Percentiles rank a stretch among this genome's conserved stretches.
phyloP scores from a whole-genome alignment of 495 filamentous ascomycete species.

The Penicillium diatomitis region DNA sequence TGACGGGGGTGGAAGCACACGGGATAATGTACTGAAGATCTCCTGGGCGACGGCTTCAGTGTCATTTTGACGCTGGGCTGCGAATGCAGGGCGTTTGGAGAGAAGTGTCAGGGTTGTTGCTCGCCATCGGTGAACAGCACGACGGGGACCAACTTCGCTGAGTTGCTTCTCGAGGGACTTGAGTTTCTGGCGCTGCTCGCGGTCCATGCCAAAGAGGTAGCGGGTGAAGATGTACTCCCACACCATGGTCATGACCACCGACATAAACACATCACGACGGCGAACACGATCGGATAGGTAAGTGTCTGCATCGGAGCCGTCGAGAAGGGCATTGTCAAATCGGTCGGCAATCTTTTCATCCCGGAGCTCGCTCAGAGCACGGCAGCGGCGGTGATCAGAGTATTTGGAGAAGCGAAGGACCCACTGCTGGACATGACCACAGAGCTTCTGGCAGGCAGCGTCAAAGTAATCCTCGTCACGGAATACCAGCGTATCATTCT shows the following conservation, averaged over 20 bases:
- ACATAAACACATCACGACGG: conserved; percentile 90
- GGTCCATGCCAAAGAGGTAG: conserved; percentile 96
- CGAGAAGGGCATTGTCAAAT: conserved; percentile 85
- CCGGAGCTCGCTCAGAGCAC: conserved; percentile 66
- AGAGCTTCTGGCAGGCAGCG: conserved; percentile 85
- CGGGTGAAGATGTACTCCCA: conserved; percentile 97
- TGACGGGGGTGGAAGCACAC: conserved; percentile 74
- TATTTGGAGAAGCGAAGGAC: conserved; percentile 93
- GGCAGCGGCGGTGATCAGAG: conserved; percentile 79
- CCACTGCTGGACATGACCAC: conserved; percentile 91
- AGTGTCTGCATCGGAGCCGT: conserved; percentile 80
- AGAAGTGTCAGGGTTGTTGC: conserved; percentile 87
- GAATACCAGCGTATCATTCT: conserved; percentile 66
- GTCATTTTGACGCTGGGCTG: conserved; percentile 67
- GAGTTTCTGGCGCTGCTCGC: conserved; percentile 93
- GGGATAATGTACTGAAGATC: conserved; percentile 67
- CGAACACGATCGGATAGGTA: conserved; percentile 79
- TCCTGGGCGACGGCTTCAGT: conserved; percentile 84
- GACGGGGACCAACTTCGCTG: conserved; percentile 70
- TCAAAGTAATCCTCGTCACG: conserved; percentile 93
- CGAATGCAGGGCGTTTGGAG: conserved; percentile 63
- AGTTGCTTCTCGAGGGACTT: conserved; percentile 87
- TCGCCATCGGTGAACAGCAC: conserved; percentile 90
- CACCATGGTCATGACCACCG: conserved; percentile 93
- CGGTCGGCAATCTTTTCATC: conserved; percentile 87